A percentile compares a stretch with the other conserved stretches of the same genome.
Conservation (phyloP, 306 rosid genomes). For the Hylodesmum podocarpum region DNA sequence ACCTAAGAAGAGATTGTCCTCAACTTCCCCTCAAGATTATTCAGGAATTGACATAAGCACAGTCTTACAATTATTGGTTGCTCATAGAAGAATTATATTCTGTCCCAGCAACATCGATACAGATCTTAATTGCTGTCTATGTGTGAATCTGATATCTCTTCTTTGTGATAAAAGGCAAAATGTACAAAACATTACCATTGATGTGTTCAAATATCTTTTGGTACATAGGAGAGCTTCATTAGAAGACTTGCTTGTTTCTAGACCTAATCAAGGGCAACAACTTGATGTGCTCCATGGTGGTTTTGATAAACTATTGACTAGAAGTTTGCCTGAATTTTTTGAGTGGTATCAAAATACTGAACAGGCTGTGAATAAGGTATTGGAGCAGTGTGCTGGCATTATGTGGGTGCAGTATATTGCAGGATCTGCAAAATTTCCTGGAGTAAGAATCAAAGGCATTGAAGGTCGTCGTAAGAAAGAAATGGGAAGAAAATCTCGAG, state of each 20-base stretch:
- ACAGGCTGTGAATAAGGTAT: conserved; percentile 66
- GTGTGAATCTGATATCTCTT: conserved; percentile 85
- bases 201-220: conserved; percentile 84
- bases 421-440: conserved; percentile 93
- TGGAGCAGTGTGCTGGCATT: conserved; percentile 91
- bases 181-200: conserved; percentile 86
- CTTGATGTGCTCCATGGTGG: conserved; percentile 91
- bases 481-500: conserved; percentile 84
- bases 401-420: conserved; percentile 98
- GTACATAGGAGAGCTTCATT: conserved; percentile 90
- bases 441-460: conserved; percentile 92
- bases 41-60: conserved; percentile 79
- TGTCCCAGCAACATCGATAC: conserved; percentile 95
- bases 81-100: conserved; percentile 85
- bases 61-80: conserved; percentile 82
- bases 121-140: conserved; percentile 93
- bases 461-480: conserved; percentile 97
- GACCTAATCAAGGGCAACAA: conserved; percentile 83
- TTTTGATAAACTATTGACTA: conserved; percentile 85
- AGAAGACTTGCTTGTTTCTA: conserved; percentile 90
- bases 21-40: conserved; percentile 57
- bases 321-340: conserved; percentile 70
- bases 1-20: conserved; percentile 55
- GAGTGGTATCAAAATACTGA: conserved; percentile 83
- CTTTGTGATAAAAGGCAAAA: conserved; percentile 69